phyloP scores from a whole-genome alignment of 176 grass and related monocot species.

The maize (Zea mays) region Zm-B73-REFERENCE-NAM-5.0 NC_050099.1:166199001-166199500 shows the following conservation, averaged over 20 bases:
- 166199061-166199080: conserved; percentile 50
- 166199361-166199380: too few species aligned
- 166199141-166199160: conserved; percentile 25
- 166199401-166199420: neutral
- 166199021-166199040: conserved; percentile 59
- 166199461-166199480: neutral
- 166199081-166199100: conserved; percentile 66
- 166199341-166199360: neutral
- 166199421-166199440: neutral
- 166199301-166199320: neutral
- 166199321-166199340: neutral
- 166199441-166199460: neutral
- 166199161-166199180: conserved; percentile 46
- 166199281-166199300: neutral
- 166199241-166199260: neutral
- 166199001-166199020: conserved; percentile 75
- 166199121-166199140: conserved; percentile 51
- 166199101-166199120: conserved; percentile 50
- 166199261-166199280: conserved; percentile 2
- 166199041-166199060: conserved; percentile 79
- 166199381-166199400: too few species aligned
- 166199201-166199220: conserved; percentile 30
- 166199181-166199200: neutral
- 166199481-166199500: too few species aligned
- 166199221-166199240: conserved; percentile 53